Evolutionary conservation across 768 basidiomycete genomes (phyloP), one percentile per base, ranked within the genome.

Genomic region (Pulveroboletus ravenelii): DNA sequence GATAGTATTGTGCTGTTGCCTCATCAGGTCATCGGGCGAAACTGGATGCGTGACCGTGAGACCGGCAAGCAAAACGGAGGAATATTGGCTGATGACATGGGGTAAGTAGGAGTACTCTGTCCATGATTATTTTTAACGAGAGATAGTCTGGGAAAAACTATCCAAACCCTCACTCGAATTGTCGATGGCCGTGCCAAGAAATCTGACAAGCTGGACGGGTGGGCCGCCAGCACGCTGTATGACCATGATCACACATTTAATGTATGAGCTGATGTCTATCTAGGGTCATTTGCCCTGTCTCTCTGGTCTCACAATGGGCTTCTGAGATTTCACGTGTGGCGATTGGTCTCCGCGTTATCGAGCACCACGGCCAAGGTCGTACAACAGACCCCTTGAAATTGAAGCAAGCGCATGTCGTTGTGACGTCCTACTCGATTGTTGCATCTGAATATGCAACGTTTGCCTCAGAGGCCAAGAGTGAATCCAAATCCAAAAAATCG

Each of bases 11-110:
- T 62, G 39, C 72, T 98, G 18, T 73, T 95, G 57, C 87, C 91
- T 2, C 94, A 97, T 67, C 96, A 99, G 60, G 74, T 96, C 9
- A 71, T 89, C 42, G 91, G 92, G 18, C 77, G 93, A 0, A 68
- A 69, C 23, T 99, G 94, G 94, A 93, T 99, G 88, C 74, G 73
- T 20, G 81, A 84, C 7, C 78, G 94, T 17, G 95, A 98, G 68
- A 67, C 76, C 8, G 84, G 81, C 30, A 90, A 89, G 68, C 82
- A 85, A 57, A 72, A 61, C 7, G 94, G 95, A 1, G 95, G 95
- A 0, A 93, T 97, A 57, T 71, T 96, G 13, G 93, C 93, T 5
- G 93, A 97, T 64, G 89, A 89, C 61, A 90, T 90, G 86, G 89
- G 87, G 87, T 86, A 59, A 43, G 75, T 57, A 18, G 1, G 10